phyloP scores from a whole-genome alignment of 164 flowering plant genomes.

The Akebia trifoliata region DNA sequence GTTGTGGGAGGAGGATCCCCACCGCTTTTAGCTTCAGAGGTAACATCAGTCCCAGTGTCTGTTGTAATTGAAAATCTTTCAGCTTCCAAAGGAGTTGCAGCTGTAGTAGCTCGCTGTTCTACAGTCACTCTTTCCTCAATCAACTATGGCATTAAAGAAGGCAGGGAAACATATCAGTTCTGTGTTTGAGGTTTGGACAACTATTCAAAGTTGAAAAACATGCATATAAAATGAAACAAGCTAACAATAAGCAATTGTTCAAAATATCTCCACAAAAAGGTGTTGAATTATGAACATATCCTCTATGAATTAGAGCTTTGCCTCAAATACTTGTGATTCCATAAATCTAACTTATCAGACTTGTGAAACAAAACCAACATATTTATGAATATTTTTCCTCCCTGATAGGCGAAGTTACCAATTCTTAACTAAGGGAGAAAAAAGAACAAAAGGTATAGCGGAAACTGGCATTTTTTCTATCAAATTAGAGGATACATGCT shows the following conservation, averaged over 20 bases:
- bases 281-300: no score
- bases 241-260: background rate
- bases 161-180: background rate
- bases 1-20: constrained; percentile 8
- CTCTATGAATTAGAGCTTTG: no score
- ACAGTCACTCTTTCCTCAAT: constrained; percentile 30
- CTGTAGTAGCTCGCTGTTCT: constrained; percentile 60
- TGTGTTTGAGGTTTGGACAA: background rate
- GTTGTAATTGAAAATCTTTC: constrained; percentile 49
- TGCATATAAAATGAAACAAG: background rate
- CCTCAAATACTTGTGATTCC: no score
- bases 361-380: no score
- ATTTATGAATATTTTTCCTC: no score
- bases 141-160: constrained; percentile 22
- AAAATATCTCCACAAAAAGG: no score
- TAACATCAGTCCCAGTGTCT: constrained; percentile 20
- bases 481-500: no score
- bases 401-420: no score
- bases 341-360: no score
- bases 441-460: no score
- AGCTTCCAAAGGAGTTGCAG: constrained; percentile 60
- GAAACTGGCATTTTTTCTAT: no score
- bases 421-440: no score
- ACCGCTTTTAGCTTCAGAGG: constrained; percentile 18
- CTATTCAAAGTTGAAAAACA: background rate